A percentile compares a stretch with the other conserved stretches of the same genome.
Conservation (phyloP, 2,329 filamentous ascomycete species). For the Neofusicoccum laricinum region DNA sequence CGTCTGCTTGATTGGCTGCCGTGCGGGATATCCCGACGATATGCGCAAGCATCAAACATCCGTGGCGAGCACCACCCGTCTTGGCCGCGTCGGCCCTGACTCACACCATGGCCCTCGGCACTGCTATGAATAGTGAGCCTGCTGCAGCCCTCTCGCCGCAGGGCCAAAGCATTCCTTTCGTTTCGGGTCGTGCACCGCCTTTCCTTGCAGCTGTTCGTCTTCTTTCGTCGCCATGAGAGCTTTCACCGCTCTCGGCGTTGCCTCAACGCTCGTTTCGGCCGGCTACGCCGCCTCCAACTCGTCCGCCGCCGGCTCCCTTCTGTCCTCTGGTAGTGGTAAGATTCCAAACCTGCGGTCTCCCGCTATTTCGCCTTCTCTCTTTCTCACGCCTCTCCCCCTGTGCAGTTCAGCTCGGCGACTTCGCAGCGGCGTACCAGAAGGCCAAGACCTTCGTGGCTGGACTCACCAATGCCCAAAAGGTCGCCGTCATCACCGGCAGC, state of each 20-base stretch:
- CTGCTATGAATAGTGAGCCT: neutral
- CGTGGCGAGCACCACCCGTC: neutral
- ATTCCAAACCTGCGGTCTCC: neutral
- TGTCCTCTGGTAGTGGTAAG: conserved; percentile 10
- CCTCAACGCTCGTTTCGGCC: conserved; percentile 10
- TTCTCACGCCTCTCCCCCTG: neutral
- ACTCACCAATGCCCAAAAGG: conserved; percentile 8
- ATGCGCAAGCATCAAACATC: neutral
- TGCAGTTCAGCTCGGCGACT: conserved; percentile 12
- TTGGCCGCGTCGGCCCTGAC: neutral
- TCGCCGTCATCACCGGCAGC: conserved; percentile 12
- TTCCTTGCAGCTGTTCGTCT: neutral
- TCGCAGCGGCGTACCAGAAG: neutral
- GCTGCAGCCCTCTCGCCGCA: neutral
- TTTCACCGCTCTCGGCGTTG: conserved; percentile 6
- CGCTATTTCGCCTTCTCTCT: neutral
- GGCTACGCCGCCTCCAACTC: conserved; percentile 6
- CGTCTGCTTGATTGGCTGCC: neutral
- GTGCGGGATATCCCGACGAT: neutral
- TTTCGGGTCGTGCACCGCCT: neutral
- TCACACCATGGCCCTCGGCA: neutral
- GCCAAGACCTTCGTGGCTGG: conserved; percentile 3
- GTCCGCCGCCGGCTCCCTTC: neutral
- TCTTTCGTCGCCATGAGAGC: neutral
- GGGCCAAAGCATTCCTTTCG: neutral